Percentiles rank a stretch among this genome's conserved stretches.
Conservation (phyloP, 1,284 basidiomycete species). For the Coriolopsis trogii region DNA sequence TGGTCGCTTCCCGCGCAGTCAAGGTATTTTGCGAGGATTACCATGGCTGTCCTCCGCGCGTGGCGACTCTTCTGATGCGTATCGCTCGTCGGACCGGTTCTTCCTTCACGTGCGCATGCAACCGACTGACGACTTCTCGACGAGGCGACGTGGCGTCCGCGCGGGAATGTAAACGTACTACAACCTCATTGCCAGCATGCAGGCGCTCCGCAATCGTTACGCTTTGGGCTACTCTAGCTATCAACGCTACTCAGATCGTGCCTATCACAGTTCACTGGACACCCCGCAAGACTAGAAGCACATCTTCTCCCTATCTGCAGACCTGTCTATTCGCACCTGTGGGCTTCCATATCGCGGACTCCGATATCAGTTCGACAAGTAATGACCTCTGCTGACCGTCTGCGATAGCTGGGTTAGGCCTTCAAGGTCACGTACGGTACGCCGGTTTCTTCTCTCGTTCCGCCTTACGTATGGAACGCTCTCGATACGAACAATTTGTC, state of each 20-base stretch:
- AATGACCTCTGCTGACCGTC: not conserved
- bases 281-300: not conserved
- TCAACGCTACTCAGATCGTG: no score
- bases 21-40: not conserved
- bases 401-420: not conserved
- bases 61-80: not conserved
- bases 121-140: not conserved
- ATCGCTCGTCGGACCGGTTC: slow-evolving; percentile 1
- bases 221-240: not conserved
- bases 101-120: not conserved
- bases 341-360: slow-evolving; percentile 11
- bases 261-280: not conserved
- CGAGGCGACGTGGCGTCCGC: slow-evolving; percentile 4
- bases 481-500: slow-evolving; percentile 10
- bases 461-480: slow-evolving; percentile 10
- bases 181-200: no score
- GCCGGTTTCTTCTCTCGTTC: slow-evolving; percentile 1
- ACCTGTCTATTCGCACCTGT: no score
- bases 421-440: not conserved
- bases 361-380: slow-evolving; percentile 4
- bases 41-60: not conserved
- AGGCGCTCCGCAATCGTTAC: slow-evolving; percentile 4
- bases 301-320: no score
- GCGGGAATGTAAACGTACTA: no score
- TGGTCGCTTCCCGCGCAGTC: slow-evolving; percentile 3